phyloP scores from a whole-genome alignment of 2,329 filamentous ascomycete species.

The Venturia carpophila region DNA sequence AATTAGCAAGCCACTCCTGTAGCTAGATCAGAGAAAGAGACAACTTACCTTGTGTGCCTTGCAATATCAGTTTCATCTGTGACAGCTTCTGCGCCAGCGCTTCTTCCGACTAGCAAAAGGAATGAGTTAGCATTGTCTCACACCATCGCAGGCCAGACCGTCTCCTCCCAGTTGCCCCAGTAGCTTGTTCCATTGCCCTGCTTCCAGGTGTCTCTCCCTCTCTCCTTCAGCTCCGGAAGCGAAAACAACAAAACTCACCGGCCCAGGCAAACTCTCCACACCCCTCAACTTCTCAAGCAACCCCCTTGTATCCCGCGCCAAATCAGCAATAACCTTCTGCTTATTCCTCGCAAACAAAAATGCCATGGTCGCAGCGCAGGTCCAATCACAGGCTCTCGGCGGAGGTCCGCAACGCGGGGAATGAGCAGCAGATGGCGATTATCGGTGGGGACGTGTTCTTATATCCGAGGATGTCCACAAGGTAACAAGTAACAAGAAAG shows the following conservation, averaged over 20 bases:
- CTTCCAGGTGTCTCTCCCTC: not conserved
- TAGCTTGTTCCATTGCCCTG: no score
- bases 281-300: conserved; percentile 48
- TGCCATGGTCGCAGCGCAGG: conserved; percentile 44
- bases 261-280: conserved; percentile 50
- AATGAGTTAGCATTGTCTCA: conserved; percentile 21
- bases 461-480: not conserved
- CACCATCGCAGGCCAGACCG: no score
- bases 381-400: not conserved
- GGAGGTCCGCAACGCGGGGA: not conserved
- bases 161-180: not conserved
- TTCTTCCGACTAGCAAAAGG: conserved; percentile 59
- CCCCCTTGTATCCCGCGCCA: conserved; percentile 57
- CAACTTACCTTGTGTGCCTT: conserved; percentile 74
- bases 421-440: not conserved
- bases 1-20: not conserved
- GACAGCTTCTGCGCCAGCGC: conserved; percentile 77
- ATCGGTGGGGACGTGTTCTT: not conserved
- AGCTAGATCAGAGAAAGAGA: conserved; percentile 14
- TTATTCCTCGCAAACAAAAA: conserved; percentile 60
- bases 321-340: conserved; percentile 54
- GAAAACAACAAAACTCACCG: conserved; percentile 38
- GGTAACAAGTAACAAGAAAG: not conserved
- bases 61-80: conserved; percentile 88
- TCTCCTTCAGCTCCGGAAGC: not conserved